Conservation (phyloP, 208 protist genomes). For the Spongospora subterranea region DNA sequence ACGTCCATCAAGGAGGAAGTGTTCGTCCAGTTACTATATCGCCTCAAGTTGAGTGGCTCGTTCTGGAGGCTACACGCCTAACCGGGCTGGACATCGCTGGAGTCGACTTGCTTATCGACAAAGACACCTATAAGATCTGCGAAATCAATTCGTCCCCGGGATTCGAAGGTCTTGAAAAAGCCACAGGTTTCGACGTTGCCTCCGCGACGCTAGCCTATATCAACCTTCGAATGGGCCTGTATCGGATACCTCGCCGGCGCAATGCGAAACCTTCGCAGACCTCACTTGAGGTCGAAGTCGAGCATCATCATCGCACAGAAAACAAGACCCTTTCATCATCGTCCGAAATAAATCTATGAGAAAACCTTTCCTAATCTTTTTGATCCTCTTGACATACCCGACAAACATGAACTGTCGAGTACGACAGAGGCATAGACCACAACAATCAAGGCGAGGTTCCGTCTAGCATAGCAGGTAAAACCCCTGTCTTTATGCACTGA, state of each 20-base stretch:
- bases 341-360: no score
- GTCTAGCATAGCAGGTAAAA: no score
- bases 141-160: conserved; percentile 67
- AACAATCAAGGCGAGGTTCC: no score
- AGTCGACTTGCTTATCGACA: conserved; percentile 67
- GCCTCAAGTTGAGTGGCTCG: conserved; percentile 57
- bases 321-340: no score
- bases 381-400: no score
- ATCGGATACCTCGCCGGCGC: conserved; percentile 37
- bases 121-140: conserved; percentile 69
- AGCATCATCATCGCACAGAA: background rate
- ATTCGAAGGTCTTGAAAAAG: conserved; percentile 67
- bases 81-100: conserved; percentile 66
- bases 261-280: background rate
- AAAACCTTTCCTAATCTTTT: no score
- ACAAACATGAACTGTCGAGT: no score
- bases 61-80: conserved; percentile 53
- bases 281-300: conserved; percentile 13
- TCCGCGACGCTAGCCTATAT: conserved; percentile 60
- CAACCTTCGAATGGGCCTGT: conserved; percentile 53
- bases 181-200: conserved; percentile 64
- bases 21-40: conserved; percentile 54
- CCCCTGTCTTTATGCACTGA: no score
- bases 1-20: conserved; percentile 66
- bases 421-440: no score